phyloP scores from a whole-genome alignment of 192 early-diverging fungal species.

The Thamnidium elegans region DNA sequence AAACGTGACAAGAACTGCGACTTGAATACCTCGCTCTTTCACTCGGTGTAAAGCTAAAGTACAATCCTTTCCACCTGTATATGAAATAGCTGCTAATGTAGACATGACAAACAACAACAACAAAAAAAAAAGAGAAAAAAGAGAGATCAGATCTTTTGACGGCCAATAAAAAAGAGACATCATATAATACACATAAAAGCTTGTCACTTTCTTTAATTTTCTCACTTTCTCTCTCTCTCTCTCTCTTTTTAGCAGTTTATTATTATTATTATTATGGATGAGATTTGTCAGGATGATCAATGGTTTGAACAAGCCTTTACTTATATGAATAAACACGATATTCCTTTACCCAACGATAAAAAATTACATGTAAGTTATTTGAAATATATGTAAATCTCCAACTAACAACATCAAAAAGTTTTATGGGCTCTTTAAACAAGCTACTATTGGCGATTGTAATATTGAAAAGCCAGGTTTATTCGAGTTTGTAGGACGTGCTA shows the following conservation, averaged over 20 bases:
- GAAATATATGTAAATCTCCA: background rate
- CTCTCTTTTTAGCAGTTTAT: background rate
- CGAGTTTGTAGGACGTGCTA: constrained; percentile 43
- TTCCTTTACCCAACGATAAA: constrained; percentile 20
- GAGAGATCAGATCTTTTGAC: background rate
- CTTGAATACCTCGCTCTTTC: constrained; percentile 33
- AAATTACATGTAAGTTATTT: constrained; percentile 22
- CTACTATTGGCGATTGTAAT: constrained; percentile 41
- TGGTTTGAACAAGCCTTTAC: constrained; percentile 27
- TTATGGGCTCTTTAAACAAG: constrained; percentile 52
- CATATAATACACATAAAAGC: background rate
- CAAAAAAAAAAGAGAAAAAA: background rate
- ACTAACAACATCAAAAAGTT: constrained; percentile 27
- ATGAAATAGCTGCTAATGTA: constrained; percentile 45
- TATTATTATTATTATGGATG: constrained; percentile 11
- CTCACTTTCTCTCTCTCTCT: background rate
- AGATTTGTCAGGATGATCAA: constrained; percentile 16
- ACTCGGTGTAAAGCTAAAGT: constrained; percentile 46
- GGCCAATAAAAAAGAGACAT: background rate
- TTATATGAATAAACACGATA: constrained; percentile 22
- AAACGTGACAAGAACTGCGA: constrained; percentile 50
- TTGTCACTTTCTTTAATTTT: background rate
- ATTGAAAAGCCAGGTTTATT: constrained; percentile 37
- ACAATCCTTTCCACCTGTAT: constrained; percentile 65
- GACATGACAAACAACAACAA: background rate